Conservation (phyloP, 352 stramenopile species). For the Pythium apleroticum region DNA sequence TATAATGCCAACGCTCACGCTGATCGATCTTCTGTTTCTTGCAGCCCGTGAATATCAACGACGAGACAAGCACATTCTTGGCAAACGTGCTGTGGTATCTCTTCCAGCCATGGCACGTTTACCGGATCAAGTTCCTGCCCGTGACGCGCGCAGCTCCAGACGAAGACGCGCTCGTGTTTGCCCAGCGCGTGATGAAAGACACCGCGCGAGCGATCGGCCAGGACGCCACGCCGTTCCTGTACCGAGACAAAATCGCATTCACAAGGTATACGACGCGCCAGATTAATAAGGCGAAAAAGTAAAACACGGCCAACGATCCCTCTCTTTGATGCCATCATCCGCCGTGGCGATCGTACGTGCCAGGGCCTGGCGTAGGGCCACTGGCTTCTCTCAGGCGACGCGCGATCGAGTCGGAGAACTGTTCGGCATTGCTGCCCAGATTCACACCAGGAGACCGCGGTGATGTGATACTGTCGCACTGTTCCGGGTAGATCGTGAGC, state of each 20-base stretch:
- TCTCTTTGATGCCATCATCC: constrained; percentile 24
- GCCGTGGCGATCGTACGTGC: constrained; percentile 38
- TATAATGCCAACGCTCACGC: neutral
- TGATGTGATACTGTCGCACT: constrained; percentile 19
- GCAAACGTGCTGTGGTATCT: constrained; percentile 78
- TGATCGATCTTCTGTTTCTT: constrained; percentile 2
- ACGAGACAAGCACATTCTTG: constrained; percentile 72
- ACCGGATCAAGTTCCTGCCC: constrained; percentile 56
- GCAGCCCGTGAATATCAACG: constrained; percentile 77
- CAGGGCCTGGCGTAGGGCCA: constrained; percentile 32
- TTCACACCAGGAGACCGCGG: constrained; percentile 27
- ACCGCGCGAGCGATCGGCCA: constrained; percentile 51
- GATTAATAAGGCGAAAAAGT: constrained; percentile 50
- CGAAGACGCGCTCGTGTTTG: constrained; percentile 52
- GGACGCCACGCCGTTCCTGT: constrained; percentile 64
- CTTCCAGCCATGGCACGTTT: constrained; percentile 70
- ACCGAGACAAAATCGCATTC: constrained; percentile 69
- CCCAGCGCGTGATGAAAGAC: constrained; percentile 62
- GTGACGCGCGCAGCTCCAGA: constrained; percentile 31
- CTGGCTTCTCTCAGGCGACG: constrained; percentile 30
- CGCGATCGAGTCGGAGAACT: constrained; percentile 39
- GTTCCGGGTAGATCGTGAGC: constrained; percentile 31
- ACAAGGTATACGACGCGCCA: constrained; percentile 58
- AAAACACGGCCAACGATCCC: no score
- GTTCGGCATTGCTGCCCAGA: constrained; percentile 31